phyloP scores from a whole-genome alignment of 768 basidiomycete species.

The Gymnopilus dilepis region DNA sequence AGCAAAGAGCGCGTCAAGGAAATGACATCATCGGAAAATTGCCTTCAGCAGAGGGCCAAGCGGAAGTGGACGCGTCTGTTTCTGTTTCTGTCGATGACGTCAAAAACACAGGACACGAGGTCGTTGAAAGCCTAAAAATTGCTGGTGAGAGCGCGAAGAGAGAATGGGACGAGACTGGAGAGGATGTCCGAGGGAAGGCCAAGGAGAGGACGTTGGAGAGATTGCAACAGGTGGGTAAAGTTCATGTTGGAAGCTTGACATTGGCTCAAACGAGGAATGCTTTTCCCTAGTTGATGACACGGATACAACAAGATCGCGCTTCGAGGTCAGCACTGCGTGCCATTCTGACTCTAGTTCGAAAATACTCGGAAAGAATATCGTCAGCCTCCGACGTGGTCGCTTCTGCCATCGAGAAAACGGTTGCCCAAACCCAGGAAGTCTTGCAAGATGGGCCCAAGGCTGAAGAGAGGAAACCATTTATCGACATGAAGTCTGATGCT shows the following conservation, averaged over 20 bases:
- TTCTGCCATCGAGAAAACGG: slow-evolving; percentile 9
- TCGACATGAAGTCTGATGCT: slow-evolving; percentile 19
- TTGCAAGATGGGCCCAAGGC: slow-evolving; percentile 14
- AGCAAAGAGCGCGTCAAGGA: slow-evolving; percentile 24
- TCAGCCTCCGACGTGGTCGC: slow-evolving; percentile 21
- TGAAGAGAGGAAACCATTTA: slow-evolving; percentile 11
- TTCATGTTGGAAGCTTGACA: not conserved
- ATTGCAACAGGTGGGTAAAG: slow-evolving; percentile 35
- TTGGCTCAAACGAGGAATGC: not conserved
- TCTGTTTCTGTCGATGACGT: slow-evolving; percentile 26
- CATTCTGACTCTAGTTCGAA: slow-evolving; percentile 35
- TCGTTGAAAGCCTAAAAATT: slow-evolving; percentile 17
- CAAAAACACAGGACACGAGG: slow-evolving; percentile 27
- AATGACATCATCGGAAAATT: slow-evolving; percentile 25
- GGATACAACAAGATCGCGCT: slow-evolving; percentile 36
- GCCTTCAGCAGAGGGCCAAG: not conserved
- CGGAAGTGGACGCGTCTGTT: slow-evolving; percentile 19
- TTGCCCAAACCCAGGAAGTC: slow-evolving; percentile 12
- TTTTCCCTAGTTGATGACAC: slow-evolving; percentile 31
- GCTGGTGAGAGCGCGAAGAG: slow-evolving; percentile 15
- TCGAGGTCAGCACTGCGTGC: slow-evolving; percentile 37
- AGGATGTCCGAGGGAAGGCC: slow-evolving; percentile 26
- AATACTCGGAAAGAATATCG: slow-evolving; percentile 36
- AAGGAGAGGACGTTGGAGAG: slow-evolving; percentile 33
- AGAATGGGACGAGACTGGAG: slow-evolving; percentile 27